Base-by-base conservation (phyloP, 2,329 filamentous ascomycete genomes). In the Bipolaris zeicola region DNA sequence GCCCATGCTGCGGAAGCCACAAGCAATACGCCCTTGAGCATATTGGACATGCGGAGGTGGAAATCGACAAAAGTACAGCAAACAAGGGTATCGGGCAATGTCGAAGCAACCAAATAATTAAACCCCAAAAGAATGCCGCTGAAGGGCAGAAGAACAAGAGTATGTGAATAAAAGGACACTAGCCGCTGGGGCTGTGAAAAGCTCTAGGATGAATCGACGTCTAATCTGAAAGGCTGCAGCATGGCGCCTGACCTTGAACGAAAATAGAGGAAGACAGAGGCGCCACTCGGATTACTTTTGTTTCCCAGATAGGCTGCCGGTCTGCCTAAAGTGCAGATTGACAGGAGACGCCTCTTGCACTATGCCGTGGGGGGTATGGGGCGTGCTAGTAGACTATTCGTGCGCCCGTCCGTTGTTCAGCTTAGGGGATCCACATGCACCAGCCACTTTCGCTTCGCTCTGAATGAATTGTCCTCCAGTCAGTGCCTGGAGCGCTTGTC, bases 1-100 rank as follows among this genome's bases (percentile, higher is more conserved):
- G 50, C 57, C 31, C 64, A 46, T 11, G 60, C 60, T 18, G 59
- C 52, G 20, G 57, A 63, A 24, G 61, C 60, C 20, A 66, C 24
- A 6, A 65, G 46, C 10, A 66, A 38, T 31, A 51, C 44, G n/a
- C 52, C 46, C 34, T 53, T 63, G 18, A 58, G 44, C 57, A 63
- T 62, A 6, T 52, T 56, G 22, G 49, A 38, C 7, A 22, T 41
- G 28, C 5, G 33, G 34, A 33, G 24, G 34, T 13, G 14, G 20
- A 47, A 16, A 36, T 41, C 20, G 50, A 34, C 37, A 20, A 37
- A 18, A 33, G 24, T 34, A n/a, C 33, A 34, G 38, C 18, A 34
- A 38, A 41, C 13, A 42, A 24, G 44, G 11, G 26, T 43, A 45
- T 37, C 28, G 20, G 14, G 44, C 38, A 22, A n/a, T 28, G 38